A percentile compares a stretch with the other conserved stretches of the same genome.
phyloP scores from a whole-genome alignment of 768 basidiomycete species.

The Trametes gibbosa region DNA sequence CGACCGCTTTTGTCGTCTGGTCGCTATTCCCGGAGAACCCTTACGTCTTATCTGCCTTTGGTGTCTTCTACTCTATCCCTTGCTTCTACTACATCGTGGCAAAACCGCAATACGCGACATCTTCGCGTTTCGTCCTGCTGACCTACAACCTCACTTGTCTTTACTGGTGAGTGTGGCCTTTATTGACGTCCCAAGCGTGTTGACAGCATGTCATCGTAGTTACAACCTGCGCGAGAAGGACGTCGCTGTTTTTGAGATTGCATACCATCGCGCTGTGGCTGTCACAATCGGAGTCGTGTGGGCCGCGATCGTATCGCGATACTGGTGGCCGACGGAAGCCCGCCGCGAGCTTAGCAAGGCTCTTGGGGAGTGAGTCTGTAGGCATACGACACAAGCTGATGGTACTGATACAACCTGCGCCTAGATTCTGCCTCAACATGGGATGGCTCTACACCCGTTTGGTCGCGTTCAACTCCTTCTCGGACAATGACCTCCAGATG shows the following conservation, averaged over 20 bases:
- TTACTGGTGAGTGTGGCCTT: conserved; percentile 33
- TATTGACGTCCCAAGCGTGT: too few relatives aligned
- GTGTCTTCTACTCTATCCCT: conserved; percentile 87
- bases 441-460: conserved; percentile 94
- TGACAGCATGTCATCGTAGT: conserved; percentile 37
- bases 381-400: not conserved
- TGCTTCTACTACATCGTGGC: conserved; percentile 91
- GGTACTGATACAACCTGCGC: not conserved
- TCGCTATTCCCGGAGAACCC: conserved; percentile 74
- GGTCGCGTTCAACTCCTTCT: conserved; percentile 81
- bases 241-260: conserved; percentile 65
- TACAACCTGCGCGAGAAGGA: conserved; percentile 75
- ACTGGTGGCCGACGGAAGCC: conserved; percentile 97
- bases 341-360: conserved; percentile 80
- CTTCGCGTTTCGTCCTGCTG: conserved; percentile 77
- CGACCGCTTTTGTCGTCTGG: conserved; percentile 70
- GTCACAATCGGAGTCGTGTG: conserved; percentile 87
- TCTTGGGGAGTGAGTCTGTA: conserved; percentile 72
- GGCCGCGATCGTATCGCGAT: conserved; percentile 83
- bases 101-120: conserved; percentile 70
- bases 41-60: conserved; percentile 72
- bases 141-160: conserved; percentile 87
- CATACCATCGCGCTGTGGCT: conserved; percentile 71
- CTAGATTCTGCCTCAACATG: conserved; percentile 87
- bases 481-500: conserved; percentile 38